Evolutionary conservation across 352 stramenopile species (phyloP), one percentile per base, ranked within the genome.

Genomic region (Pilasporangium apinafurcum): DNA sequence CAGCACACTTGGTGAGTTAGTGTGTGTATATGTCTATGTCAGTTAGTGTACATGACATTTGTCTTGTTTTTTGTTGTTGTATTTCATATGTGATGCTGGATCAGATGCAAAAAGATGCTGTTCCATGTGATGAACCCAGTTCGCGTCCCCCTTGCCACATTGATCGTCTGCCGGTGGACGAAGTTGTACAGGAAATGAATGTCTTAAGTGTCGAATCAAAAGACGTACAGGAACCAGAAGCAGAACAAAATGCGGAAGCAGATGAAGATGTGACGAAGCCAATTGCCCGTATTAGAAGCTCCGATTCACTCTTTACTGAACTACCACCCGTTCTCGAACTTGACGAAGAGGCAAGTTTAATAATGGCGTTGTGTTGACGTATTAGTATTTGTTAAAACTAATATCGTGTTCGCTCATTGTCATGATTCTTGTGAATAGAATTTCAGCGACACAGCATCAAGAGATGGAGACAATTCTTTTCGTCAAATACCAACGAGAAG

Each of bases 1-100:
- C 77, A 36, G 62, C 68, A 14, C 56, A 73, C 25, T 34, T 85
- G 51, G 75, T 89, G 44, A 40, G 66, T 69, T 32, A n/a, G 1
- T 26, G 29, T 40, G 29, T n/a, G 10, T 35, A 16, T 21, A 13
- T 41, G 29, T 20, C 26, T 13, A 18, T n/a, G 3, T 4, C 16
- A 14, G 8, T 16, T 22, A 8, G 26, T 9, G 34, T 29, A 42
- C 25, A 40, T 38, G 8, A 13, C 7, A 9, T 17, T 8, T 30
- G 35, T 17, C 32, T 12, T 30, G 51, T 20, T 53, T 46, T 48
- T 39, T n/a, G 27, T 63, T 39, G 25, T 5, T 53, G 22, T 53
- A 21, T 49, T 28, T 13, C 22, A 36, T 42, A 14, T 34, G 8
- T 41, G 30, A 44, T 53, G 49, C 52, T 65, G 31, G 51, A 53